Conservation (phyloP, 805 yeast species). For the Metschnikowia baotianmanensis region DNA sequence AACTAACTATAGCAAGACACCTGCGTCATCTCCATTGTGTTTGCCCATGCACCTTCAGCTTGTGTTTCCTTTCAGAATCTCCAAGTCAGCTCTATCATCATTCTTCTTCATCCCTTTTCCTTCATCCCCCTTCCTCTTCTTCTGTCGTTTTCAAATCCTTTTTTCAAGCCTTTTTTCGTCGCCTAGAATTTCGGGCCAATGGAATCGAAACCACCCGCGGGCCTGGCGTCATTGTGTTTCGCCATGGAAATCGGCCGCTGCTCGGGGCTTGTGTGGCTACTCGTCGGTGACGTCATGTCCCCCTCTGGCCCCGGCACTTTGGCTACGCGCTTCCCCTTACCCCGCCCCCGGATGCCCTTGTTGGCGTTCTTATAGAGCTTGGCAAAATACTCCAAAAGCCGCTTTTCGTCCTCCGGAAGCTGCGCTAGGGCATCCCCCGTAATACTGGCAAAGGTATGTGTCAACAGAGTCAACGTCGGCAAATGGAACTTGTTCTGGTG, state of each 20-base stretch:
- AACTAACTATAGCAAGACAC: too few species aligned
- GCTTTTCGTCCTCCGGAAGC: conserved; percentile 62
- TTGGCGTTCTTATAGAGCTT: conserved; percentile 83
- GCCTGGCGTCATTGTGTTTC: conserved; percentile 2
- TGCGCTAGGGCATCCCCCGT: conserved; percentile 45
- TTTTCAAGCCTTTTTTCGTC: too few species aligned
- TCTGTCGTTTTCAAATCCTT: too few species aligned
- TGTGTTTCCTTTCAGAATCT: too few species aligned
- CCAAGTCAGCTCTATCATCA: too few species aligned
- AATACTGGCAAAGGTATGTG: conserved; percentile 63
- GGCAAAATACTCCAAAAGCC: conserved; percentile 73
- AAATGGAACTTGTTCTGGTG: conserved; percentile 90
- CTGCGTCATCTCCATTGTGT: too few species aligned
- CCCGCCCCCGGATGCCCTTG: conserved; percentile 90
- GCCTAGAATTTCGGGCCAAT: too few species aligned
- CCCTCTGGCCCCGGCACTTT: conserved; percentile 3
- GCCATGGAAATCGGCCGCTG: conserved; percentile 7
- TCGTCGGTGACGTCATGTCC: conserved; percentile 8
- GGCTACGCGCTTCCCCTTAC: conserved; percentile 40
- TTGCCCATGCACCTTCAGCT: too few species aligned
- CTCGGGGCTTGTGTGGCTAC: conserved; percentile 14
- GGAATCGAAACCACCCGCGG: too few species aligned
- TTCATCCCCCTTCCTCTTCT: too few species aligned
- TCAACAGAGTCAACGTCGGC: conserved; percentile 63
- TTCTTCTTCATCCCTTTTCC: too few species aligned